phyloP scores from a whole-genome alignment of 2,329 filamentous ascomycete species.

The Aspergillus tubingensis region DNA sequence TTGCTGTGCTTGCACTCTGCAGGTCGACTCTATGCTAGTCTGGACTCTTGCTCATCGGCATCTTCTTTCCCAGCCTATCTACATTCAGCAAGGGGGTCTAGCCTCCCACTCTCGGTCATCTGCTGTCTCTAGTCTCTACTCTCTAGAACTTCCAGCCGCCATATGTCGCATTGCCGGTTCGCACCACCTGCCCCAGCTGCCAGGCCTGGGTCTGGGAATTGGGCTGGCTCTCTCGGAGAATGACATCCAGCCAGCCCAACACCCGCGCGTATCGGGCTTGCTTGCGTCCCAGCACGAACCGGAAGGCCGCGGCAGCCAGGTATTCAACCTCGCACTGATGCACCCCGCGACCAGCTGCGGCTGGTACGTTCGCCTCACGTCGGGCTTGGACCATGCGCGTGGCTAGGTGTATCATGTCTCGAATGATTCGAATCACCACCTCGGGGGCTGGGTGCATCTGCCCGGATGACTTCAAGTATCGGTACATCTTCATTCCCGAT shows the following conservation, averaged over 20 bases:
- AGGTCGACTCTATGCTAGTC: not conserved
- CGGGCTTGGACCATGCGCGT: conserved; percentile 64
- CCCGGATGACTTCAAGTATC: conserved; percentile 58
- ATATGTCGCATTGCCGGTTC: conserved; percentile 38
- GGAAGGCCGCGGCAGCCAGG: conserved; percentile 71
- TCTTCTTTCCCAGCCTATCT: not conserved
- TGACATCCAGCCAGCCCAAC: conserved; percentile 66
- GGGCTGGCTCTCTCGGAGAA: conserved; percentile 46
- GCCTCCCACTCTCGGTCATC: not conserved
- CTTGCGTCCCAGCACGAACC: conserved; percentile 65
- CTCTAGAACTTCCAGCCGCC: conserved; percentile 39
- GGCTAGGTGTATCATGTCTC: conserved; percentile 65
- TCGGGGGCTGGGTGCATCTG: conserved; percentile 54
- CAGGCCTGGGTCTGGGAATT: conserved; percentile 36
- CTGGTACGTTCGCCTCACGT: conserved; percentile 25
- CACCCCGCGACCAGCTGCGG: conserved; percentile 57
- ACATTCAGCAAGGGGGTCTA: conserved; percentile 8
- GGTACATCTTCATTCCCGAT: conserved; percentile 72
- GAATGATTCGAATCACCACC: conserved; percentile 67
- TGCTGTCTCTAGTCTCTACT: not conserved
- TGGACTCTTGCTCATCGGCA: not conserved
- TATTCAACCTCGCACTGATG: conserved; percentile 62
- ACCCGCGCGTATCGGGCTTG: conserved; percentile 69
- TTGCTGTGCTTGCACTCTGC: not conserved
- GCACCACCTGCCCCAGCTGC: conserved; percentile 37